Conservation (phyloP, 2,329 filamentous ascomycete species). For the Colletotrichum tofieldiae region DNA sequence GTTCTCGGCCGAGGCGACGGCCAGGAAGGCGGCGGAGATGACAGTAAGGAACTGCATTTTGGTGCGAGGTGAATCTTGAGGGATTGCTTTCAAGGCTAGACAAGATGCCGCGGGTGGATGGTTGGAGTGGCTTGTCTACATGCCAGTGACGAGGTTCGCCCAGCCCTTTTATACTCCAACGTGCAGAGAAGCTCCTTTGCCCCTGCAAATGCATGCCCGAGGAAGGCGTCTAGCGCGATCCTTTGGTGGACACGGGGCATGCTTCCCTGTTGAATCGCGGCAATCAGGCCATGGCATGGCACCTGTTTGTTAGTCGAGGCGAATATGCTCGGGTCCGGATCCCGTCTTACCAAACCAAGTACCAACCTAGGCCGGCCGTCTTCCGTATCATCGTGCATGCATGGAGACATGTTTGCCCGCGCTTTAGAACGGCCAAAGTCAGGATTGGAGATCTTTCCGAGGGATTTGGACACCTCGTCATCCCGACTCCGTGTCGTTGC, state of each 20-base stretch:
- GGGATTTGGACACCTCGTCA: background rate
- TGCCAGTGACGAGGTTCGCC: too few species aligned
- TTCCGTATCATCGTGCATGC: too few species aligned
- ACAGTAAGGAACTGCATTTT: conserved; percentile 26
- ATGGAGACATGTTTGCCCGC: background rate
- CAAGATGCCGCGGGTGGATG: too few species aligned
- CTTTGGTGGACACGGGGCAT: background rate
- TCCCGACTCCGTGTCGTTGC: background rate
- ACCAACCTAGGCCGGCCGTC: too few species aligned
- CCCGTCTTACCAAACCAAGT: background rate
- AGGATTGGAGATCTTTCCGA: background rate
- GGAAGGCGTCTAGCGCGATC: background rate
- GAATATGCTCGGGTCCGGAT: background rate
- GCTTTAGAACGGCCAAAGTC: background rate
- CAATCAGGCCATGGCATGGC: too few species aligned
- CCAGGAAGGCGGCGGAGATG: conserved; percentile 12
- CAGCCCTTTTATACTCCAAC: background rate
- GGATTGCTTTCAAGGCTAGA: background rate
- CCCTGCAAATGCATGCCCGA: background rate
- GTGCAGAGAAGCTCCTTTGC: background rate
- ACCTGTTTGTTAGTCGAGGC: background rate
- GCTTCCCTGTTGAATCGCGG: background rate
- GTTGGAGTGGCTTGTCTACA: background rate
- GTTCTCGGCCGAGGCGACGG: conserved; percentile 9
- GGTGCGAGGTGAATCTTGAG: too few species aligned